Base-by-base conservation (phyloP, 2,329 filamentous ascomycete species). In the Dichotomopilus funicola region DNA sequence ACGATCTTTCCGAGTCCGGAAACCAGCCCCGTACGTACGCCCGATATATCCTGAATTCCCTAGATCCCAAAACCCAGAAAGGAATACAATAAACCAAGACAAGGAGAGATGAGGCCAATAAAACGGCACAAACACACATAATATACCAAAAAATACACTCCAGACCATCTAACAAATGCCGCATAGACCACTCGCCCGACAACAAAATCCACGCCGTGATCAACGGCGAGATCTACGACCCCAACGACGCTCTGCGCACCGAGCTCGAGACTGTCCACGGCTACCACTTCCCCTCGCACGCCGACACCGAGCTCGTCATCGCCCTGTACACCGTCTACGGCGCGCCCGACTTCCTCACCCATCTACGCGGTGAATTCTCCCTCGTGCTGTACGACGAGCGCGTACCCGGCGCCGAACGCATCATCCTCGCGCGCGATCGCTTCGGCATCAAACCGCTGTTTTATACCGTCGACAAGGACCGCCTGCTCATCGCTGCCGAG, bases 381-480 rank as follows among this genome's bases (percentile, higher is more conserved):
- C 69, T 81, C 12, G 73, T 78, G 10, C 62, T 82, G 1, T 79
- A 75, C 54, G 79, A 83, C 58, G 71, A 71, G 11, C 66, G 69
- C 11, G 63, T 5, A 2, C 3, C 66, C 1, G 64, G 73, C 53
- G 56, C 70, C 0, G n/a, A 10, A 2, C 19, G 31, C 3, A 67
- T 81, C 42, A 65, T 82, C 40, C 77, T 74, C 0, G 78, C 70
- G 1, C 66, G 78, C 13, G 80, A 83, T 62, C 73, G 79, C 0
- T 82, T 75, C 63, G 80, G 80, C 3, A 78, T 83, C 62, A 83
- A 83, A 64, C 78, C 79, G 2, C 69, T 83, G 13, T 77, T 78
- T 55, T 82, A 74, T 67, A 80, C 77, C 0, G 56, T 73, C 1
- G 59, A 71, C 1, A 65, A 65, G 1, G 42, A 11, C 12, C n/a